Conservation (phyloP, 2,329 filamentous ascomycete genomes). For the Neophaeococcomyces mojaviensis region DNA sequence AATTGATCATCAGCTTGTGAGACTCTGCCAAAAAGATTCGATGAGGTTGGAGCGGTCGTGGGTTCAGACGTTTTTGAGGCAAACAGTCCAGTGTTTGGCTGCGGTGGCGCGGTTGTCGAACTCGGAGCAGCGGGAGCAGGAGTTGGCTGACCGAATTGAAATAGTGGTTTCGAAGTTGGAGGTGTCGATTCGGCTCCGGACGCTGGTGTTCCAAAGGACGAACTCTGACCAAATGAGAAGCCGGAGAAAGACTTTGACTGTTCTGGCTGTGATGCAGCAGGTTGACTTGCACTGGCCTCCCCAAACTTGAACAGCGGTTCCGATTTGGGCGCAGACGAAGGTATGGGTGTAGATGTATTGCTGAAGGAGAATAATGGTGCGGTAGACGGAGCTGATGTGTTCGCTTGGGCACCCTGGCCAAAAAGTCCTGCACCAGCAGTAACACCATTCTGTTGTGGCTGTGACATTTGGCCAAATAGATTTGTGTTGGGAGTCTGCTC, state of each 20-base stretch:
- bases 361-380: slow-evolving; percentile 1
- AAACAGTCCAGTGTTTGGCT: neutral
- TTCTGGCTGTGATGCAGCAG: neutral
- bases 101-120: neutral
- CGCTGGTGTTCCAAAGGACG: slow-evolving; percentile 12
- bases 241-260: slow-evolving; percentile 12
- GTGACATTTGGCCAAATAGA: slow-evolving; percentile 14
- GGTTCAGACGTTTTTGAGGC: neutral
- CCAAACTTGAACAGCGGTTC: slow-evolving; percentile 10
- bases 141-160: neutral
- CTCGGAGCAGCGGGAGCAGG: neutral
- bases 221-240: slow-evolving; percentile 13
- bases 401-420: slow-evolving; percentile 1
- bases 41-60: neutral
- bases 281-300: neutral
- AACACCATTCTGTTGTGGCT: slow-evolving; percentile 14
- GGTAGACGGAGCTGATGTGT: neutral
- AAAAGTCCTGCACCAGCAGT: neutral
- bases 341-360: neutral
- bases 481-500: slow-evolving; percentile 9
- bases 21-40: neutral
- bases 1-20: neutral
- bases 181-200: slow-evolving; percentile 7
- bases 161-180: slow-evolving; percentile 7
- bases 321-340: neutral